These are phyloP conservation scores for Ogataea glucozyma DNA, from an alignment of 805 yeast species.

Conservation along the genomic window DNA sequence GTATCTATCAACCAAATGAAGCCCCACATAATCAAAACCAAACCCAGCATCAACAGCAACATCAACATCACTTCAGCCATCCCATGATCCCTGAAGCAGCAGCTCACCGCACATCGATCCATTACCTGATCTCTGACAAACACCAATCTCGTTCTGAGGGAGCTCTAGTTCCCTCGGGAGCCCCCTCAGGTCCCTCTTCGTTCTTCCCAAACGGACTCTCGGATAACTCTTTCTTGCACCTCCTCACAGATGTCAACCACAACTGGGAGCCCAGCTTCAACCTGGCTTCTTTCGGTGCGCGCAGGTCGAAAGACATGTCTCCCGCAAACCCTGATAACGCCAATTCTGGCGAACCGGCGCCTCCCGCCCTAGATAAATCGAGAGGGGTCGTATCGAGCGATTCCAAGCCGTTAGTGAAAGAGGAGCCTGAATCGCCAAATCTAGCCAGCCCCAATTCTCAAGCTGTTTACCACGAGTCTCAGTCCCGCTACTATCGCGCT, in stretches of 20 bases:
- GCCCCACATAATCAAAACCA: not conserved
- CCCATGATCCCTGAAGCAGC: not conserved
- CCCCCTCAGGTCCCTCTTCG: not conserved
- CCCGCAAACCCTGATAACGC: not conserved
- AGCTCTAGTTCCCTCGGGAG: not conserved
- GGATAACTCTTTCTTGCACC: conserved; percentile 2
- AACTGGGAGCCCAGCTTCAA: conserved; percentile 22
- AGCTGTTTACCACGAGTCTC: no score
- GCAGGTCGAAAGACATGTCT: not conserved
- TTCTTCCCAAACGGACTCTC: not conserved
- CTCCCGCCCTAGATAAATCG: no score
- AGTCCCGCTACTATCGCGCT: no score
- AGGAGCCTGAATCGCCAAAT: no score
- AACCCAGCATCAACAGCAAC: not conserved
- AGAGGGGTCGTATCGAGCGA: no score
- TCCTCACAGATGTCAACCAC: conserved; percentile 18
- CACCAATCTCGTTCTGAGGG: no score
- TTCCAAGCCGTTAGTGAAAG: no score
- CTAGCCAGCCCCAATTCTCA: no score
- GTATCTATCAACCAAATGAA: not conserved
- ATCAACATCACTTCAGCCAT: not conserved
- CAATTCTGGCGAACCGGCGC: not conserved
- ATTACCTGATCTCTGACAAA: conserved; percentile 10
- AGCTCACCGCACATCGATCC: conserved; percentile 10
- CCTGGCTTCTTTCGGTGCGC: conserved; percentile 1